Percentiles rank a stretch among this genome's conserved stretches.
Conservation (phyloP, 345 rosid species). For the Syzygium jambos region DNA sequence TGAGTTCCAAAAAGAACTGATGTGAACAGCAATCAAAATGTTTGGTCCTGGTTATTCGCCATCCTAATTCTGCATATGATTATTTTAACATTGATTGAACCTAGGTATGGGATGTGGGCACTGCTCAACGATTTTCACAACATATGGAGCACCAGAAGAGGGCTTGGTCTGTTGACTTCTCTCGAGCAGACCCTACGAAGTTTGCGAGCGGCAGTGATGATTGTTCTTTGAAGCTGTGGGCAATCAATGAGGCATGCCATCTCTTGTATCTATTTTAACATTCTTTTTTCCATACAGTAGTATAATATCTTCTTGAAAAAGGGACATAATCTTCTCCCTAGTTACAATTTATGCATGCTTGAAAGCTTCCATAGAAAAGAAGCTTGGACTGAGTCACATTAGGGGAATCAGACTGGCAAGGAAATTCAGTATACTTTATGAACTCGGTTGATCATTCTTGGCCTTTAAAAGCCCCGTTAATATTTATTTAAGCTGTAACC, state of each 20-base stretch:
- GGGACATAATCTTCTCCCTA: neutral
- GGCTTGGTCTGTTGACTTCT: constrained; percentile 97
- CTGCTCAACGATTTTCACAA: constrained; percentile 63
- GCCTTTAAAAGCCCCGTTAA: neutral
- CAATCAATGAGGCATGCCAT: constrained; percentile 54
- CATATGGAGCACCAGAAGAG: constrained; percentile 71
- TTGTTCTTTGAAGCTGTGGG: constrained; percentile 82
- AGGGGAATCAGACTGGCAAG: neutral
- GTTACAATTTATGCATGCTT: neutral
- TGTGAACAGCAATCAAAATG: neutral
- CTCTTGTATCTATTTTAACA: neutral
- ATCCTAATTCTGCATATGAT: neutral
- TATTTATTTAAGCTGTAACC: neutral
- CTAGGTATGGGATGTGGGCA: constrained; percentile 86
- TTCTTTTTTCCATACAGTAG: neutral
- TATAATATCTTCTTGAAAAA: neutral
- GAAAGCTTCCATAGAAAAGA: neutral
- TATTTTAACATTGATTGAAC: neutral
- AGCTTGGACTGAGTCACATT: neutral
- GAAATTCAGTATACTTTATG: neutral
- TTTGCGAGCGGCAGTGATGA: constrained; percentile 96
- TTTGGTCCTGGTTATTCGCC: neutral
- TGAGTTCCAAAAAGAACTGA: neutral
- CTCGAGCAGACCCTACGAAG: constrained; percentile 63
- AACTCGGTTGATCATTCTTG: neutral